Base-by-base conservation (phyloP, 495 filamentous ascomycete genomes). In the Aspergillus heteromorphus region DNA sequence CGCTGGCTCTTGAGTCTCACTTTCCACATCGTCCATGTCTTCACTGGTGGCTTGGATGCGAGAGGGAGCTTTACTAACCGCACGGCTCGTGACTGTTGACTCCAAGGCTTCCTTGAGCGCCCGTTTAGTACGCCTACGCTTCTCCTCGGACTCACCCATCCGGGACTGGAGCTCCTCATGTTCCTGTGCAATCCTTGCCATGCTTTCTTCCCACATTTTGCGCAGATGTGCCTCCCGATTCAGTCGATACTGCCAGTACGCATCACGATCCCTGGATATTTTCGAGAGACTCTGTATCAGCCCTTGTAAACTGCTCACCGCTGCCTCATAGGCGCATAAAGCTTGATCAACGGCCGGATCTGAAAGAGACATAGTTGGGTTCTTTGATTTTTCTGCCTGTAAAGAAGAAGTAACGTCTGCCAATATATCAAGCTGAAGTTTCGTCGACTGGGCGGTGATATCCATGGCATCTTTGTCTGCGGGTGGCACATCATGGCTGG, bases 151-250 rank as follows among this genome's bases (percentile, higher is more conserved):
- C 64, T 95, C 91, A 45, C 88, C 89, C 60, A 96, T 89, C 56
- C 84, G 85, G 18, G 80, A 87, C 64, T 97, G 88, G 0, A 98
- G 78, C 23, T 87, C 83, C 70, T 97, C 95, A 57, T 98, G 93
- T 65, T 98, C 93, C 52, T 85, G 83, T 25, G 91, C 93, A 19
- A 98, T 85, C 48, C 87, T 83, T 5, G 91, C 88, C 93, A 98
- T 97, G 71, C 91, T 97, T 57, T 97, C 95, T 73, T 98, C 93
- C 93, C 95, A 98, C 80, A 98, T 85, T 41, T 87, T 83, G 23
- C 93, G 83, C 63, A 97, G 83, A 64, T 92, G 83, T 29, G 83
- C 85, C 69, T 98, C 93, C 31, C 89, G 85, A 62, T 92, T 91
- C 23, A 98, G 79, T 14, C 93, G 84, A 66, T 93, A 92, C 67